phyloP scores from a whole-genome alignment of 805 yeast genomes.

The Yarrowia yakushimensis region DNA sequence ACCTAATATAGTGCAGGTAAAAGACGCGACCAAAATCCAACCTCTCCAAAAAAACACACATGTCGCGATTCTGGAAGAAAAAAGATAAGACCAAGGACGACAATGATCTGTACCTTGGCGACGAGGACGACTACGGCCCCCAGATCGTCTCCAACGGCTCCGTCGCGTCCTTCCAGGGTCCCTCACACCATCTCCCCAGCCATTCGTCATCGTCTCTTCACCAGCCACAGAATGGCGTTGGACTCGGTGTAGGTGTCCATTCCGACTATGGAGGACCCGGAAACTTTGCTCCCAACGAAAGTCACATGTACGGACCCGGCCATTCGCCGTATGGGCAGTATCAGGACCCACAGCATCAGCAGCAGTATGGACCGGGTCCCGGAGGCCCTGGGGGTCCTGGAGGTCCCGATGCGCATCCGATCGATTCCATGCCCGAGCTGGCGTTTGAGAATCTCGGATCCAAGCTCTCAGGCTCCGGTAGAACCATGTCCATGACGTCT shows the following conservation, averaged over 20 bases:
- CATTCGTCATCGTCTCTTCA: slow-evolving; percentile 1
- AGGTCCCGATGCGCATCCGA: not conserved
- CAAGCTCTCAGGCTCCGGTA: slow-evolving; percentile 7
- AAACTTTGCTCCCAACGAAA: slow-evolving; percentile 12
- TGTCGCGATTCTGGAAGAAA: slow-evolving; percentile 26
- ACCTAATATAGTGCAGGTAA: not conserved
- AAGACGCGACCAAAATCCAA: not conserved
- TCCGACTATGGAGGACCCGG: not conserved
- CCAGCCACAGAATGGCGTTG: not conserved
- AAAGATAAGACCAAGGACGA: slow-evolving; percentile 16
- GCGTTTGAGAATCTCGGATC: slow-evolving; percentile 16
- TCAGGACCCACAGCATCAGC: not conserved
- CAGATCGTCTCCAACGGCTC: not conserved
- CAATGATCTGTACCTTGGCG: slow-evolving; percentile 23
- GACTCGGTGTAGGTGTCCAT: not conserved
- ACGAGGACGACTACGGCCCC: slow-evolving; percentile 18
- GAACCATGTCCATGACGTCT: slow-evolving; percentile 9
- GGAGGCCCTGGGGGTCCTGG: not conserved
- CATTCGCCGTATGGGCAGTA: slow-evolving; percentile 15
- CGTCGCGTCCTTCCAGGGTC: not conserved
- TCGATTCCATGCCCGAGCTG: slow-evolving; percentile 23
- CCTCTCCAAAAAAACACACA: not conserved
- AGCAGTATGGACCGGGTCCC: not conserved
- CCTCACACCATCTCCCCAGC: not conserved
- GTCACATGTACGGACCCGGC: not conserved